Conservation (phyloP, 228 moss, liverwort and hornwort genomes). For the Sphagnum magellanicum region DNA sequence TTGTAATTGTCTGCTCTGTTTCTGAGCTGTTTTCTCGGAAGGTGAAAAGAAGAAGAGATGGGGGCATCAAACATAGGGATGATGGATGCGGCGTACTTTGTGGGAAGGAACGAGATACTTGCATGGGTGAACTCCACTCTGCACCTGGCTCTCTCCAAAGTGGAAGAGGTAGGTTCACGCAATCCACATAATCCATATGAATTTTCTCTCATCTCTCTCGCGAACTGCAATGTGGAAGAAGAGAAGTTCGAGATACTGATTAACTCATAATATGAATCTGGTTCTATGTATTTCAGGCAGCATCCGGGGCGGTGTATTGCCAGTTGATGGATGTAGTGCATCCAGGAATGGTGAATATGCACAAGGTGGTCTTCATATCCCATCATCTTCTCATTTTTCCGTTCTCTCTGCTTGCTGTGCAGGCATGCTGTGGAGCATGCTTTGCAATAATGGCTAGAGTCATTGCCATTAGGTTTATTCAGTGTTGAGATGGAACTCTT, state of each 20-base stretch:
- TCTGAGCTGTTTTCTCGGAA: too few relatives aligned
- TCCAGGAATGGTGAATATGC: conserved; percentile 44
- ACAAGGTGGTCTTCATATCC: conserved; percentile 20
- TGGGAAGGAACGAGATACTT: conserved; percentile 49
- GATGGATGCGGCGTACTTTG: conserved; percentile 49
- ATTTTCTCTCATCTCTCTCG: background rate
- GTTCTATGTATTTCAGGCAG: conserved; percentile 19
- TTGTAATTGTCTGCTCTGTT: too few relatives aligned
- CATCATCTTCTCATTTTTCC: background rate
- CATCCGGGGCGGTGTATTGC: conserved; percentile 51
- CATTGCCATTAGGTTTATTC: background rate
- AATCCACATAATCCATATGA: too few relatives aligned
- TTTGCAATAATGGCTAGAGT: too few relatives aligned
- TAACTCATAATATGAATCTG: background rate
- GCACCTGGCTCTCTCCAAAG: conserved; percentile 47
- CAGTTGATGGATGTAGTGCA: conserved; percentile 52
- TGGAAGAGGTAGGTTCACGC: conserved; percentile 33
- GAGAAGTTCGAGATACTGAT: background rate
- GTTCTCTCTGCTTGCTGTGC: background rate
- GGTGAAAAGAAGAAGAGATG: conserved; percentile 7
- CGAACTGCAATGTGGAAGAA: background rate
- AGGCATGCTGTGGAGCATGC: background rate
- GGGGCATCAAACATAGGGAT: conserved; percentile 52
- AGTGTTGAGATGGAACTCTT: background rate
- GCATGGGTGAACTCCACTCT: conserved; percentile 47